Evolutionary conservation across 768 basidiomycete genomes (phyloP).

Genomic region (Lentinus tigrinus): DNA sequence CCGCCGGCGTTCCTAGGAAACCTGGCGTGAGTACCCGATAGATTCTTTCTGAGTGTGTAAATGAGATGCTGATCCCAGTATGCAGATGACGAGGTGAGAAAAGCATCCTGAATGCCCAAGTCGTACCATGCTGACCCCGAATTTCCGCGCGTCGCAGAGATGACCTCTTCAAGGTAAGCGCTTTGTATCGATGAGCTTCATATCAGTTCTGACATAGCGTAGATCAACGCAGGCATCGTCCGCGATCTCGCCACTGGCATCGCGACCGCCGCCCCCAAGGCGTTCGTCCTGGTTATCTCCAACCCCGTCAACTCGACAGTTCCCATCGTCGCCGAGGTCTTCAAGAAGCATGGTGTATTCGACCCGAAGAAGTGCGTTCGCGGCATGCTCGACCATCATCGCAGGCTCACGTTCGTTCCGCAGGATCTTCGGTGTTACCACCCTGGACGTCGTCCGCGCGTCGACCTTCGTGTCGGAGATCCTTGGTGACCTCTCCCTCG

Average conservation of each 20-base stretch:
- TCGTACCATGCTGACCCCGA: conserved; percentile 12
- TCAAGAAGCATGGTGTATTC: conserved; percentile 90
- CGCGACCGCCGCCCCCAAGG: conserved; percentile 81
- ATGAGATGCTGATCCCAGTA: conserved; percentile 2
- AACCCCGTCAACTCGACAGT: conserved; percentile 99
- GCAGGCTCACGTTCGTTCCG: neutral
- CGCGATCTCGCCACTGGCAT: conserved; percentile 90
- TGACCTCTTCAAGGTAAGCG: conserved; percentile 85
- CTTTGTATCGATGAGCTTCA: neutral
- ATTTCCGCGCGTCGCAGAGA: conserved; percentile 51
- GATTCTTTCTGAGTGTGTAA: neutral
- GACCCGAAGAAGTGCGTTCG: conserved; percentile 79
- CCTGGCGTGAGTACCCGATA: conserved; percentile 64
- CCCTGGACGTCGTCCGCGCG: conserved; percentile 96
- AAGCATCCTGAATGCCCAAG: neutral
- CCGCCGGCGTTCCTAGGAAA: conserved; percentile 95
- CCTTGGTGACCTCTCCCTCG: conserved; percentile 58
- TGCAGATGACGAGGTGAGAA: conserved; percentile 51
- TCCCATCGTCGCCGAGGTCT: conserved; percentile 92
- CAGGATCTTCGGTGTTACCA: conserved; percentile 97
- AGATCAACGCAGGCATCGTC: conserved; percentile 99
- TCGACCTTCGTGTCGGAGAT: conserved; percentile 91
- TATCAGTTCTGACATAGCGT: conserved; percentile 9
- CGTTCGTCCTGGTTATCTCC: conserved; percentile 93
- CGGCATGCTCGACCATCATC: neutral